Evolutionary conservation across 1,284 basidiomycete genomes (phyloP).

Genomic region (Flammula alnicola): DNA sequence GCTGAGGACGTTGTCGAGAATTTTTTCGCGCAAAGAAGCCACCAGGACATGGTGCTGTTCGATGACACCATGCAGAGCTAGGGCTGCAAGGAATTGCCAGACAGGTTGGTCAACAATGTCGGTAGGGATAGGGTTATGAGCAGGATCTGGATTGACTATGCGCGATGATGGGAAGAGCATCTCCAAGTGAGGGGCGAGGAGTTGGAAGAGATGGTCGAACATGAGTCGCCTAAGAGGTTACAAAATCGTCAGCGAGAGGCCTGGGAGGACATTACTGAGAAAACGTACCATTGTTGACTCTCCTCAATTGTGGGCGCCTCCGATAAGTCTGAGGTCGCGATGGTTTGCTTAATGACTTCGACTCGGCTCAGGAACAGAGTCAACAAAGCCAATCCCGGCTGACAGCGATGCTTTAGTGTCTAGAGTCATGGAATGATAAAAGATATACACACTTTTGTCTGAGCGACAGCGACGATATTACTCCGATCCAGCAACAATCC

Average conservation of each 20-base stretch:
- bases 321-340: slow-evolving; percentile 54
- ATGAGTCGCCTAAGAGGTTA: slow-evolving; percentile 67
- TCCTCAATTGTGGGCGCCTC: slow-evolving; percentile 74
- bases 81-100: slow-evolving; percentile 89
- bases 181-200: slow-evolving; percentile 76
- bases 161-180: slow-evolving; percentile 91
- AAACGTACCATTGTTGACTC: slow-evolving; percentile 80
- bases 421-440: neutral
- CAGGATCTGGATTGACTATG: slow-evolving; percentile 47
- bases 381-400: slow-evolving; percentile 93
- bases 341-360: slow-evolving; percentile 84
- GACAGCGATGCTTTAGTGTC: slow-evolving; percentile 7
- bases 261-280: neutral
- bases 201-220: slow-evolving; percentile 85
- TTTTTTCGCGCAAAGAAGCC: slow-evolving; percentile 87
- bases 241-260: neutral
- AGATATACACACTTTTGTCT: slow-evolving; percentile 67
- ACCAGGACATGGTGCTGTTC: slow-evolving; percentile 91
- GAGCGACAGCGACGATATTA: slow-evolving; percentile 73
- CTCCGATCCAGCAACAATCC: slow-evolving; percentile 86
- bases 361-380: slow-evolving; percentile 93
- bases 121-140: slow-evolving; percentile 27
- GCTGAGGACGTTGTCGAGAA: slow-evolving; percentile 83
- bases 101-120: slow-evolving; percentile 89
- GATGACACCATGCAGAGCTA: slow-evolving; percentile 85